phyloP scores from a whole-genome alignment of 1,284 basidiomycete species.

The Tilletia walkeri region DNA sequence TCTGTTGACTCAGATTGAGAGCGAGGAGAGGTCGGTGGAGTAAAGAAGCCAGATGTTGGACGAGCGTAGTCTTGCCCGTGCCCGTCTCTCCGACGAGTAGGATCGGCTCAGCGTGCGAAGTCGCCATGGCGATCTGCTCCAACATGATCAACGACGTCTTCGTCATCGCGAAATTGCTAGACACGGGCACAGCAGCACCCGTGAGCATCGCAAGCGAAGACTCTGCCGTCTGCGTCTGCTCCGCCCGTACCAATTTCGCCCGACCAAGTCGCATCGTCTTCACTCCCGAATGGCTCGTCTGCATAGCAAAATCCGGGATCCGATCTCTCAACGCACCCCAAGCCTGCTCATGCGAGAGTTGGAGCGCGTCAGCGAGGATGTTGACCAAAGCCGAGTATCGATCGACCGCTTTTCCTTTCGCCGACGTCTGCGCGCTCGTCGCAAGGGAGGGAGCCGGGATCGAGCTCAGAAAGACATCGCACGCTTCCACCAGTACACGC shows the following conservation, averaged over 20 bases:
- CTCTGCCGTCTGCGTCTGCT: not conserved
- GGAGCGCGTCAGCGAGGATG: constrained; percentile 39
- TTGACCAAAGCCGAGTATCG: constrained; percentile 33
- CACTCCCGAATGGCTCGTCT: constrained; percentile 2
- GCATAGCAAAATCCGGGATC: constrained; percentile 40
- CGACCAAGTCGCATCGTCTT: constrained; percentile 28
- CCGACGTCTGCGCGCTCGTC: not conserved
- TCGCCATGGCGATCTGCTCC: constrained; percentile 74
- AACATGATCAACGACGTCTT: constrained; percentile 78
- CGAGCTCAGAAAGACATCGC: constrained; percentile 87
- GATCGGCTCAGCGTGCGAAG: constrained; percentile 76
- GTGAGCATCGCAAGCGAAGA: not conserved
- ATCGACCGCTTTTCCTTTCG: constrained; percentile 30
- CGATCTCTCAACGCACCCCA: constrained; percentile 40
- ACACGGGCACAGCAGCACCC: constrained; percentile 23
- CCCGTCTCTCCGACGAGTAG: constrained; percentile 96
- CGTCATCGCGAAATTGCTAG: constrained; percentile 74
- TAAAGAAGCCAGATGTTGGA: constrained; percentile 82
- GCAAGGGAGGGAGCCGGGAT: constrained; percentile 28
- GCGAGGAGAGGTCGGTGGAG: constrained; percentile 76
- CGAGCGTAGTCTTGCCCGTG: constrained; percentile 92
- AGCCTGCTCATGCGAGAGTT: constrained; percentile 41
- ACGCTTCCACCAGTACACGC: constrained; percentile 83
- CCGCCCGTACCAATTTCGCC: constrained; percentile 31
- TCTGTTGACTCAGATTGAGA: constrained; percentile 93